Evolutionary conservation across 2,329 filamentous ascomycete genomes (phyloP).

Genomic region (Diaporthe citri): DNA sequence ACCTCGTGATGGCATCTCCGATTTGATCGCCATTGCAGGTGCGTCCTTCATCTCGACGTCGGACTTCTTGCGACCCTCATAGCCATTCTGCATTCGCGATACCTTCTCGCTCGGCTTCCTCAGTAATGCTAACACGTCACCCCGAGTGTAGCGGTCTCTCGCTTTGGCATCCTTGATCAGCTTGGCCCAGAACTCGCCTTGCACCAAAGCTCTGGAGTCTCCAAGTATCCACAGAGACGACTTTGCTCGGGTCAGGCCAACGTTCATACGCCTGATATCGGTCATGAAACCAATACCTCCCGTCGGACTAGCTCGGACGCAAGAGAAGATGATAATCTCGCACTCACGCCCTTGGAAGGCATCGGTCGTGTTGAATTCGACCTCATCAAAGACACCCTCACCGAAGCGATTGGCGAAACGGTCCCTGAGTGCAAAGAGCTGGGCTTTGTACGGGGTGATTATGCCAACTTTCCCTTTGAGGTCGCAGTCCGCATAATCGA

Average conservation of each 20-base stretch:
- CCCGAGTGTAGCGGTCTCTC: constrained; percentile 82
- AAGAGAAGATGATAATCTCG: constrained; percentile 99
- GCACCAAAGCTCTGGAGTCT: constrained; percentile 86
- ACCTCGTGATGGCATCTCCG: not conserved
- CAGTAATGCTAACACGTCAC: constrained; percentile 65
- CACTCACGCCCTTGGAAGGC: constrained; percentile 97
- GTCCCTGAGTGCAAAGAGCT: constrained; percentile 82
- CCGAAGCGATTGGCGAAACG: constrained; percentile 82
- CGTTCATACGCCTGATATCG: constrained; percentile 99
- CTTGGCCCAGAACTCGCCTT: constrained; percentile 91
- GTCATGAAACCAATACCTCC: constrained; percentile 99
- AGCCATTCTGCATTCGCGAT: constrained; percentile 42
- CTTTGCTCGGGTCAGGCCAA: constrained; percentile 95
- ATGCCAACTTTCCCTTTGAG: constrained; percentile 90
- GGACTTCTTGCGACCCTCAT: constrained; percentile 11
- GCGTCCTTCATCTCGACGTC: constrained; percentile 46
- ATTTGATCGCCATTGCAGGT: not conserved
- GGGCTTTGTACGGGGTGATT: constrained; percentile 98
- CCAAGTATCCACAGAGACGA: constrained; percentile 97
- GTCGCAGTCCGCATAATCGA: constrained; percentile 77
- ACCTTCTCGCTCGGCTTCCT: constrained; percentile 56
- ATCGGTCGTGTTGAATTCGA: constrained; percentile 99
- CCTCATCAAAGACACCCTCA: constrained; percentile 77
- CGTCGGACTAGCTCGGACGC: constrained; percentile 90
- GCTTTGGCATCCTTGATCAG: constrained; percentile 84